Percentiles rank a stretch among this genome's conserved stretches.
Evolutionary conservation across 2,329 filamentous ascomycete genomes (phyloP).

Genomic region (Apiospora kogelbergensis): DNA sequence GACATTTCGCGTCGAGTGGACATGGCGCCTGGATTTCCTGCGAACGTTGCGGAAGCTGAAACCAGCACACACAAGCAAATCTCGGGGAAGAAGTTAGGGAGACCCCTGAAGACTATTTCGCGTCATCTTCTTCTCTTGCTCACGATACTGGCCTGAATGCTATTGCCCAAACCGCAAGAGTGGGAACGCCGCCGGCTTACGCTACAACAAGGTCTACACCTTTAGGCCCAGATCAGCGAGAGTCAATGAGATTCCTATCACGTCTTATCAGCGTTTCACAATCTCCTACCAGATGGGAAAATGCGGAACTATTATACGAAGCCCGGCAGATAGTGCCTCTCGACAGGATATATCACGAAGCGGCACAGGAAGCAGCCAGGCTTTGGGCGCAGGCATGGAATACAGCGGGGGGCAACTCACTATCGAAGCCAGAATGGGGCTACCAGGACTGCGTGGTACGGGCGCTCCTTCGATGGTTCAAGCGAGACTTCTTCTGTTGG

Average conservation of each 20-base stretch:
- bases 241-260: background rate
- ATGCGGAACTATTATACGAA: background rate
- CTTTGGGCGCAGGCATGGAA: background rate
- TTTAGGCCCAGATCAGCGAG: background rate
- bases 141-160: too few relatives aligned
- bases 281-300: background rate
- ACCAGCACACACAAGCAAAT: background rate
- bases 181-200: background rate
- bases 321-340: background rate
- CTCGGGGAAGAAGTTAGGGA: background rate
- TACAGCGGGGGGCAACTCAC: background rate
- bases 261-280: background rate
- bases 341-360: background rate
- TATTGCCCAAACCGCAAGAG: conserved; percentile 34
- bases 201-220: background rate
- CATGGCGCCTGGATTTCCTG: background rate
- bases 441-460: conserved; percentile 78
- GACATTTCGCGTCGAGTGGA: background rate
- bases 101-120: too few relatives aligned
- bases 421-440: conserved; percentile 79
- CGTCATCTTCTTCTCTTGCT: too few relatives aligned
- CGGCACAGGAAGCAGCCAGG: background rate
- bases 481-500: conserved; percentile 91
- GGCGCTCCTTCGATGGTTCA: conserved; percentile 78
- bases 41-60: too few relatives aligned